Evolutionary conservation across 768 basidiomycete species (phyloP).

Genomic region (Termitomyces sp.): DNA sequence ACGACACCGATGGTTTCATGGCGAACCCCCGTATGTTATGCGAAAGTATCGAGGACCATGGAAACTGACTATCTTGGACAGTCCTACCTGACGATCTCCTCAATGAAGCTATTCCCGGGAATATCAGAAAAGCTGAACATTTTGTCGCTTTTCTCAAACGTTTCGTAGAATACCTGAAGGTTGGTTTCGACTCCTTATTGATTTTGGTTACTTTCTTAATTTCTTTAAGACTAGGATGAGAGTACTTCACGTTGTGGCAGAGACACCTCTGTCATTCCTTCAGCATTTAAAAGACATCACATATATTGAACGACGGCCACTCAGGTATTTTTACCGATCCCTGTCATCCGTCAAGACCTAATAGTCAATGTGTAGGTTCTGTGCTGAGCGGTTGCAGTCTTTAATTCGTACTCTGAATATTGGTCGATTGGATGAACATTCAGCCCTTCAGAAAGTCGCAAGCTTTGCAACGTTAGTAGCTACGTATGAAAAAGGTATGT

Average conservation of each 20-base stretch:
- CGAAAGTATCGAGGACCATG: background rate
- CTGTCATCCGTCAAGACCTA: background rate
- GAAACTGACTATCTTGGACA: constrained; percentile 21
- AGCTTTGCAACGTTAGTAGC: constrained; percentile 94
- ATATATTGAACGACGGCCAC: constrained; percentile 90
- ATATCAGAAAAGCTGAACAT: constrained; percentile 98
- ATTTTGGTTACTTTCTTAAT: background rate
- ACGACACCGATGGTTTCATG: constrained; percentile 83
- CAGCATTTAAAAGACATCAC: constrained; percentile 99
- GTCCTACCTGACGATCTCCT: constrained; percentile 93
- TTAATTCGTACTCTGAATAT: constrained; percentile 90
- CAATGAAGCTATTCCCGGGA: constrained; percentile 94
- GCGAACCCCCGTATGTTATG: constrained; percentile 71
- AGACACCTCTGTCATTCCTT: constrained; percentile 93
- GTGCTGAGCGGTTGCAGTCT: constrained; percentile 92
- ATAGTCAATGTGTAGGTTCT: constrained; percentile 58
- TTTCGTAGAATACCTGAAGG: constrained; percentile 98
- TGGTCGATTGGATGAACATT: constrained; percentile 84
- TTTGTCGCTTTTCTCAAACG: constrained; percentile 98
- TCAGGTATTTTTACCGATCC: constrained; percentile 54
- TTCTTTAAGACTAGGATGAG: constrained; percentile 86
- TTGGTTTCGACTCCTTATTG: constrained; percentile 18
- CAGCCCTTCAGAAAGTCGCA: constrained; percentile 91
- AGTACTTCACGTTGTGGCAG: constrained; percentile 97
- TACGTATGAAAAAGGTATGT: constrained; percentile 90